These are phyloP conservation scores for Nidula microcarpa DNA, from an alignment of 768 basidiomycete genomes.

Conservation along the genomic window DNA sequence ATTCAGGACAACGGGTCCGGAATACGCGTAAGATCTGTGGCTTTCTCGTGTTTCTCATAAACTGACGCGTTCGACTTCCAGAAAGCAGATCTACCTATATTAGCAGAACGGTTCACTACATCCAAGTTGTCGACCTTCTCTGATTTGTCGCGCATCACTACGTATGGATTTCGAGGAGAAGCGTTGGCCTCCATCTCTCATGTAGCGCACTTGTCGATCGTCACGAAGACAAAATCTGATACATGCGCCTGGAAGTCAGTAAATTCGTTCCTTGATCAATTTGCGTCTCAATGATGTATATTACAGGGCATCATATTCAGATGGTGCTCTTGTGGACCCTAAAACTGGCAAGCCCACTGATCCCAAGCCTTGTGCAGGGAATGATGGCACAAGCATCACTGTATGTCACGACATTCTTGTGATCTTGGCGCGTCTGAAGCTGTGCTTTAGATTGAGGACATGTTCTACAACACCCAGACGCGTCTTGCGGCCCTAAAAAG, in stretches of 20 bases:
- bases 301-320: slow-evolving; percentile 73
- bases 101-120: slow-evolving; percentile 94
- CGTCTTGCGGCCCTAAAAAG: slow-evolving; percentile 83
- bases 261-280: neutral
- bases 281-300: slow-evolving; percentile 1
- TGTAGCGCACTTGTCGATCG: slow-evolving; percentile 82
- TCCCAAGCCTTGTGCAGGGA: slow-evolving; percentile 89
- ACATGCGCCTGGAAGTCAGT: slow-evolving; percentile 92
- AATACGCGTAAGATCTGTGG: slow-evolving; percentile 64
- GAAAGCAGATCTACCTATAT: slow-evolving; percentile 85
- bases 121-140: slow-evolving; percentile 87
- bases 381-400: slow-evolving; percentile 88
- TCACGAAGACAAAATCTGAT: slow-evolving; percentile 86
- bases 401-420: slow-evolving; percentile 38
- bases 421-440: neutral
- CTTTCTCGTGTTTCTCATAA: neutral
- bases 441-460: slow-evolving; percentile 74
- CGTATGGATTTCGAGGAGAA: slow-evolving; percentile 97
- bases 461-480: slow-evolving; percentile 92
- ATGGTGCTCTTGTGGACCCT: slow-evolving; percentile 67
- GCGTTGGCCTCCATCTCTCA: slow-evolving; percentile 95
- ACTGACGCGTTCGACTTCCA: slow-evolving; percentile 20
- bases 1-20: slow-evolving; percentile 97
- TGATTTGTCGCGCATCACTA: slow-evolving; percentile 78
- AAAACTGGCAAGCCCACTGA: slow-evolving; percentile 72